Base-by-base conservation (phyloP, 768 basidiomycete species). In the Kwoniella sp. region DNA sequence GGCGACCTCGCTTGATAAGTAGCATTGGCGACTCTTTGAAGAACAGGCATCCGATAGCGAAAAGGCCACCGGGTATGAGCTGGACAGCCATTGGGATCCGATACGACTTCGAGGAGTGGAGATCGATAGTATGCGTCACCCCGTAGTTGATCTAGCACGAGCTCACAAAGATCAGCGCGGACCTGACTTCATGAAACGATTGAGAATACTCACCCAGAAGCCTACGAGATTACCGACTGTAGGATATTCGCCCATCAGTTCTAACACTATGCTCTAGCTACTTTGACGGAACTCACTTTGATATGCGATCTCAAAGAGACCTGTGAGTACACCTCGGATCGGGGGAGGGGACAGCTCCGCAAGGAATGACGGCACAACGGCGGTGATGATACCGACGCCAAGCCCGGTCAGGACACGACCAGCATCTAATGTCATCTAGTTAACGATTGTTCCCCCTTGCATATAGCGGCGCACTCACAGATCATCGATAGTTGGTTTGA, bases 11-110 rank as follows among this genome's bases (percentile, higher is more conserved):
- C 20, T 69, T 58, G 58, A 72, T 34, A 4, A 71, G 61, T 23
- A 70, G 37, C 54, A 70, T 67, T 9, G 82, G 82, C 0, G 81
- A 81, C 66, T 82, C 82, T 51, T 70, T 56, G 53, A 81, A 53
- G 76, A 82, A 76, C 54, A 79, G 61, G 34, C 74, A 72, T 22
- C 76, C 79, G 61, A 75, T 12, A 52, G 84, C 70, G 68, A 87
- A 84, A 0, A 87, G 65, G 20, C 85, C 89, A 0, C 87, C 88
- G 7, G 87, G 90, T 11, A 91, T 86, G 22, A 91, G 73, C 61
- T 81, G 81, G 28, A 81, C 64, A 9, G 79, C 81, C 65, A 81
- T 76, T 2, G 80, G 76, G 26, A 81, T 80, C 31, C 74, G 59
- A 72, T 73, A 82, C 23, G 68, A 61, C 65, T 63, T 38, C 30